phyloP scores from a whole-genome alignment of 805 yeast genomes.

The Middelhovenomyces tepae region DNA sequence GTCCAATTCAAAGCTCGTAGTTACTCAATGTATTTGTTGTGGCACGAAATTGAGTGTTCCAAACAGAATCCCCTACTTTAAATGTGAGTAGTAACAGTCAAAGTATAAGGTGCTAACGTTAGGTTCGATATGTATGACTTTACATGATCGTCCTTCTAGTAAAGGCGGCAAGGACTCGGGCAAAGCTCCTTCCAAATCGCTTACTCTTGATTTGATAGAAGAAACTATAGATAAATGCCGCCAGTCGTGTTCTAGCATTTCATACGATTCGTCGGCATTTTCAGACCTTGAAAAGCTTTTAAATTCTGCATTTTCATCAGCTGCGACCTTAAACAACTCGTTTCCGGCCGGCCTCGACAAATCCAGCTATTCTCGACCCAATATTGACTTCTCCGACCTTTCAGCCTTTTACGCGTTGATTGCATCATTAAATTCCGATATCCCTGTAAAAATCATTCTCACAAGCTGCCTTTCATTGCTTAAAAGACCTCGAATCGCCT shows the following conservation, averaged over 20 bases:
- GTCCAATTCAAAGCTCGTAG: conserved; percentile 4
- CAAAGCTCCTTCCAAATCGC: neutral
- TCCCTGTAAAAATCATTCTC: conserved; percentile 51
- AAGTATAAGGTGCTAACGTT: neutral
- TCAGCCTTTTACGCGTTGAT: conserved; percentile 38
- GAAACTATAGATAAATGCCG: conserved; percentile 6
- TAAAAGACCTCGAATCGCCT: conserved; percentile 36
- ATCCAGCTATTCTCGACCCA: conserved; percentile 37
- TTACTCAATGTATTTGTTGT: conserved; percentile 23
- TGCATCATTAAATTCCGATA: conserved; percentile 45
- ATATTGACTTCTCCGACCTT: conserved; percentile 43
- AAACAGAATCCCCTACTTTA: neutral
- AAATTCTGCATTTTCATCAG: conserved; percentile 39
- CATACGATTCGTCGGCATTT: conserved; percentile 25
- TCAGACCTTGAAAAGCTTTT: conserved; percentile 45
- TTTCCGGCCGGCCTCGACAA: conserved; percentile 33
- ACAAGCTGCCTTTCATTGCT: conserved; percentile 43
- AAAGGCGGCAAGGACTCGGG: neutral
- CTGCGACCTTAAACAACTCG: conserved; percentile 42
- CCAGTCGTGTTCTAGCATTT: conserved; percentile 13
- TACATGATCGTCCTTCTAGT: conserved; percentile 16
- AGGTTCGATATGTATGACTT: conserved; percentile 37
- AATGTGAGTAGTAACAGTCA: neutral
- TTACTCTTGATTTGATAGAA: conserved; percentile 1
- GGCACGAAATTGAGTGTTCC: conserved; percentile 22